Evolutionary conservation across 306 rosid species (phyloP).

Genomic region (Vigna unguiculata): DNA sequence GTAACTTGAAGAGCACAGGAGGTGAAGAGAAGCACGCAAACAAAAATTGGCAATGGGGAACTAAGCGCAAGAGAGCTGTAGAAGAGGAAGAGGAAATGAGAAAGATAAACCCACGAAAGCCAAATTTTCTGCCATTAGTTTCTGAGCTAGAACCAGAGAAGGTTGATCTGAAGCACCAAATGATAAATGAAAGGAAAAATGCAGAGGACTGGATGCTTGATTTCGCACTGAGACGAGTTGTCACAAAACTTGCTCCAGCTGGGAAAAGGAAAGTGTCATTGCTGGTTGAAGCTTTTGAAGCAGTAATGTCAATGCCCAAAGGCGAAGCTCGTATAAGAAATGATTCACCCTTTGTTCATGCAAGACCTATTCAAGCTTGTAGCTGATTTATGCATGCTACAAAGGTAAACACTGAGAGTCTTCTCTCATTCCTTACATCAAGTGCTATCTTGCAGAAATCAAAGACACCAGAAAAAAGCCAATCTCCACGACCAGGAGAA

Average conservation of each 20-base stretch:
- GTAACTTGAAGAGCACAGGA: slow-evolving; percentile 23
- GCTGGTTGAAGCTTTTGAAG: slow-evolving; percentile 91
- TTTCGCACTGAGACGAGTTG: slow-evolving; percentile 68
- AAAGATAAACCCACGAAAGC: slow-evolving; percentile 64
- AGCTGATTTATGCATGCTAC: slow-evolving; percentile 47
- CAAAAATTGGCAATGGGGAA: slow-evolving; percentile 50
- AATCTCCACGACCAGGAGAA: slow-evolving; percentile 14
- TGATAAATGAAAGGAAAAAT: slow-evolving; percentile 72
- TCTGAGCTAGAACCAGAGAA: slow-evolving; percentile 67
- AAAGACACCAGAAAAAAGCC: slow-evolving; percentile 13
- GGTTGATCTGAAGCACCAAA: slow-evolving; percentile 77
- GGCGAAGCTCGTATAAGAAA: slow-evolving; percentile 47
- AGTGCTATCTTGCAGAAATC: slow-evolving; percentile 21
- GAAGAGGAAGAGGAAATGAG: slow-evolving; percentile 59
- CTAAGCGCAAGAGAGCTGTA: slow-evolving; percentile 46
- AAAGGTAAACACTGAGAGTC: slow-evolving; percentile 30
- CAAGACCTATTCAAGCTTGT: slow-evolving; percentile 75
- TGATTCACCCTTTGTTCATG: slow-evolving; percentile 52
- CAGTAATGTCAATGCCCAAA: slow-evolving; percentile 67
- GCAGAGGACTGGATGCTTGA: slow-evolving; percentile 95
- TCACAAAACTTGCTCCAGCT: slow-evolving; percentile 77
- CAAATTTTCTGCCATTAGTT: slow-evolving; percentile 67
- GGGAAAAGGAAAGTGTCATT: slow-evolving; percentile 85
- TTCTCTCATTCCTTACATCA: neutral
- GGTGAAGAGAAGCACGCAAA: slow-evolving; percentile 38